phyloP scores from a whole-genome alignment of 371 early-diverging fungal species.

The Mortierella sp. region DNA sequence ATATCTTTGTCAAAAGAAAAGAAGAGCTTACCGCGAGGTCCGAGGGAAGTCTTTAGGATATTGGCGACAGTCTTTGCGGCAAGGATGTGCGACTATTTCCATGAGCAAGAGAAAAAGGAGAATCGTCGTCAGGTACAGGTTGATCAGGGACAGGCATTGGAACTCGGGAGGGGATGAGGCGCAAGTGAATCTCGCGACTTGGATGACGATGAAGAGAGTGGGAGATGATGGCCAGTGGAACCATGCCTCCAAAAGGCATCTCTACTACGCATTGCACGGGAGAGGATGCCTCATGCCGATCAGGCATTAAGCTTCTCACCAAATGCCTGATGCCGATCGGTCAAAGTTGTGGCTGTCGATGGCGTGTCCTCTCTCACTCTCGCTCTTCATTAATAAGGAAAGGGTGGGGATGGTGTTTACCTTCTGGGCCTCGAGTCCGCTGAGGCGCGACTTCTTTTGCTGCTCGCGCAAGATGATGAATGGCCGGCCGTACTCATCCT shows the following conservation, averaged over 20 bases:
- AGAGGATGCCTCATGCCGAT: too few relatives aligned
- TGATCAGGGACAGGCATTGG: background rate
- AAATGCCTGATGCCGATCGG: too few relatives aligned
- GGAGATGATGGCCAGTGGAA: too few relatives aligned
- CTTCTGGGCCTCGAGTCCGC: constrained; percentile 93
- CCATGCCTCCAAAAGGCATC: too few relatives aligned
- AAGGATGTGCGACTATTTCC: constrained; percentile 93
- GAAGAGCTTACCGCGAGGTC: constrained; percentile 89
- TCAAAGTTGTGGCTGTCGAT: background rate
- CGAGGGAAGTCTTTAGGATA: constrained; percentile 98
- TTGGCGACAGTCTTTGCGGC: constrained; percentile 97
- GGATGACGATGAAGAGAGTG: too few relatives aligned
- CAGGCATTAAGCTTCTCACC: too few relatives aligned
- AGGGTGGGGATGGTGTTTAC: constrained; percentile 57
- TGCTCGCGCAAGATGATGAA: constrained; percentile 97
- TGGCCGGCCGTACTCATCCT: constrained; percentile 97
- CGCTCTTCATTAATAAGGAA: too few relatives aligned
- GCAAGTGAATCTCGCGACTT: too few relatives aligned
- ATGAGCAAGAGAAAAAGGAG: constrained; percentile 1
- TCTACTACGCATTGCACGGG: too few relatives aligned
- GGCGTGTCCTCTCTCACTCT: background rate
- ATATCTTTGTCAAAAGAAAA: background rate
- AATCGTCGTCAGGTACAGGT: background rate
- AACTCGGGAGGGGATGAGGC: too few relatives aligned
- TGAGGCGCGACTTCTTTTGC: constrained; percentile 86